A percentile compares a stretch with the other conserved stretches of the same genome.
Evolutionary conservation across 345 rosid species (phyloP).

Genomic region (Populus deltoides): DNA sequence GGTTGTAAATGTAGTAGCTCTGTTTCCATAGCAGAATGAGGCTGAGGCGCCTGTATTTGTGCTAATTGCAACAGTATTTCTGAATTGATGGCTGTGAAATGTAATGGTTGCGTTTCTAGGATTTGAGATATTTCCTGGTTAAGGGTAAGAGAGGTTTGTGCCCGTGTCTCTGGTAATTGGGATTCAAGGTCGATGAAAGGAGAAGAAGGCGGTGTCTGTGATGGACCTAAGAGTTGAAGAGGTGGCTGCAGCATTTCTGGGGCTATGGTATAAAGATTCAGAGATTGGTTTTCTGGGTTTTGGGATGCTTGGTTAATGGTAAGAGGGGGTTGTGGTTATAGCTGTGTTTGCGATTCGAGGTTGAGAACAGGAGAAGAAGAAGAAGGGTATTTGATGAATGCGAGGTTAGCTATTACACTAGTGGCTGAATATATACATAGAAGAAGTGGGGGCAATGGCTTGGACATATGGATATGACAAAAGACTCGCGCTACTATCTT

Average conservation of each 20-base stretch:
- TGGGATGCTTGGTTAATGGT: neutral
- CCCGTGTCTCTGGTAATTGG: neutral
- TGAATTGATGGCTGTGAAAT: neutral
- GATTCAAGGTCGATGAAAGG: neutral
- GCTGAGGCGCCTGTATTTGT: neutral
- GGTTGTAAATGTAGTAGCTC: too few relatives aligned
- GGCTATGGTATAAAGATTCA: neutral
- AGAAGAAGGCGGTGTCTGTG: neutral
- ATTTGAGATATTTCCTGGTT: neutral
- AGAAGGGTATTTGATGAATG: too few relatives aligned
- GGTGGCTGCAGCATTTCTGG: neutral
- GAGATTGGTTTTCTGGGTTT: neutral
- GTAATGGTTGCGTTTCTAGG: neutral
- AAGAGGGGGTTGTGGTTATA: neutral
- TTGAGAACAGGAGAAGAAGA: too few relatives aligned
- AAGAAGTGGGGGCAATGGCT: too few relatives aligned
- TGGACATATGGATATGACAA: too few relatives aligned
- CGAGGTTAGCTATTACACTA: too few relatives aligned
- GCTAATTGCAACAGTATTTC: neutral
- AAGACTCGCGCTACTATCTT: too few relatives aligned
- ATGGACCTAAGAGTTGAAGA: neutral
- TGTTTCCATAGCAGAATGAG: too few relatives aligned
- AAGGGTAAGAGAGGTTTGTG: neutral
- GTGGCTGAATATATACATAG: too few relatives aligned
- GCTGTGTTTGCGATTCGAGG: too few relatives aligned